Base-by-base conservation (phyloP, 352 stramenopile species). In the Phytopythium mirpurense region DNA sequence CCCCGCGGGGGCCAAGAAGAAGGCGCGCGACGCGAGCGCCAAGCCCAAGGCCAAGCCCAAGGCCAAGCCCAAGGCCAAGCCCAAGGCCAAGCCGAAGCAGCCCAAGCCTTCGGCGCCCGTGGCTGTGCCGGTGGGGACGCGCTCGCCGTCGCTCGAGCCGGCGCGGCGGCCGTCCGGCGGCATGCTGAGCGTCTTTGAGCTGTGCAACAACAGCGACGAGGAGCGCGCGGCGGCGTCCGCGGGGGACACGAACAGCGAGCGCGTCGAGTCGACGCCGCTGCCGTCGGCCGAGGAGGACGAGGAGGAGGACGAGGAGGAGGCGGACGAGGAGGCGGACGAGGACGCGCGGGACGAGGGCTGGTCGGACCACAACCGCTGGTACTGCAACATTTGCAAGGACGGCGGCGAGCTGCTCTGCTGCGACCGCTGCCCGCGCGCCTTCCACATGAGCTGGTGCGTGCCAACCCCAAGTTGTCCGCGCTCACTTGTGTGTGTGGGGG, bases 301-400 rank as follows among this genome's bases (percentile, higher is more conserved):
- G 23, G 73, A 71, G 12, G 70, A 61, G 12, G 64, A 77, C 55
- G 62, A 60, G 38, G 58, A 62, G 3, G 65, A 61, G 15, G 45
- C 35, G 5, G 74, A 89, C 54, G 82, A 93, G 35, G 78, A n/a
- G n/a, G n/a, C n/a, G n/a, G n/a, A 77, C 55, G 62, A 60, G 38
- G 58, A 62, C 5, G 65, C 63, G 15, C 48, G 38, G 5, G 74
- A 89, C 54, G 82, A 93, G 35, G 78, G 74, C 42, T 93, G 82
- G 82, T 70, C 79, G 1, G 84, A 95, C 58, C 82, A 95, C 60
- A 95, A 95, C 61, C 82, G 82, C 23, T 93, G 82, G 82, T 95
- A 95, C 64, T 95, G 84, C 67, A 95, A 95, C 59, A 92, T 95
- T 32, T 95, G 84, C 71, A 95, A 95, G 57, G 86, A 92, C 34